Percentiles rank a stretch among this genome's conserved stretches.
Evolutionary conservation across 371 early-diverging fungal species (phyloP).

Genomic region (Mucor sp.): DNA sequence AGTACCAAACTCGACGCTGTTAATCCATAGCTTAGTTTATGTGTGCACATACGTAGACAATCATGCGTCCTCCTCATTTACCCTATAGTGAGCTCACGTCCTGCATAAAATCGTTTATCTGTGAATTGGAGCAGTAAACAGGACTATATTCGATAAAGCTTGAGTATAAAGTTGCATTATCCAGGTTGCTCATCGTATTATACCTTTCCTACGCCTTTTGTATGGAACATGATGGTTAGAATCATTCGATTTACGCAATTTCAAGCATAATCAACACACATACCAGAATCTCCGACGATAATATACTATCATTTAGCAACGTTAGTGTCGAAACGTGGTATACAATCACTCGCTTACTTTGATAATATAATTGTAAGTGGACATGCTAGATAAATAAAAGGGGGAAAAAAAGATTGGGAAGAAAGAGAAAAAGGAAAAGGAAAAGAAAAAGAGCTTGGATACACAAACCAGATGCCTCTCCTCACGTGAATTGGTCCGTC

Average conservation of each 20-base stretch:
- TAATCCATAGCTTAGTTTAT: neutral
- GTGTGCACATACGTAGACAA: neutral
- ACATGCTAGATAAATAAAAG: slow-evolving; percentile 30
- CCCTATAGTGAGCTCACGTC: slow-evolving; percentile 88
- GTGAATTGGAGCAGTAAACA: slow-evolving; percentile 83
- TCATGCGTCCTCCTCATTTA: slow-evolving; percentile 9
- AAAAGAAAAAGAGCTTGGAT: neutral
- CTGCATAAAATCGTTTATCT: slow-evolving; percentile 80
- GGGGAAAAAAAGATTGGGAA: neutral
- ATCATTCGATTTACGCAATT: neutral
- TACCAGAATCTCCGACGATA: slow-evolving; percentile 54
- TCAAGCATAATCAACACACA: slow-evolving; percentile 1
- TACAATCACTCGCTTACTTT: slow-evolving; percentile 28
- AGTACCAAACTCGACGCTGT: slow-evolving; percentile 82
- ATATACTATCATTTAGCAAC: slow-evolving; percentile 32
- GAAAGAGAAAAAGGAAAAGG: neutral
- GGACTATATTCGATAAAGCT: slow-evolving; percentile 50
- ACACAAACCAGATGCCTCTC: neutral
- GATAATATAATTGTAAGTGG: slow-evolving; percentile 48
- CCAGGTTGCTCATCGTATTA: neutral
- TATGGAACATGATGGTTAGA: neutral
- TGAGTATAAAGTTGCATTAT: neutral
- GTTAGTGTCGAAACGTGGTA: neutral
- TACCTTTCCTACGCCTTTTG: slow-evolving; percentile 78
- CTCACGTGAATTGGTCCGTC: slow-evolving; percentile 1